phyloP scores from a whole-genome alignment of 169 alveolate species.

The Theileria sp. region DNA sequence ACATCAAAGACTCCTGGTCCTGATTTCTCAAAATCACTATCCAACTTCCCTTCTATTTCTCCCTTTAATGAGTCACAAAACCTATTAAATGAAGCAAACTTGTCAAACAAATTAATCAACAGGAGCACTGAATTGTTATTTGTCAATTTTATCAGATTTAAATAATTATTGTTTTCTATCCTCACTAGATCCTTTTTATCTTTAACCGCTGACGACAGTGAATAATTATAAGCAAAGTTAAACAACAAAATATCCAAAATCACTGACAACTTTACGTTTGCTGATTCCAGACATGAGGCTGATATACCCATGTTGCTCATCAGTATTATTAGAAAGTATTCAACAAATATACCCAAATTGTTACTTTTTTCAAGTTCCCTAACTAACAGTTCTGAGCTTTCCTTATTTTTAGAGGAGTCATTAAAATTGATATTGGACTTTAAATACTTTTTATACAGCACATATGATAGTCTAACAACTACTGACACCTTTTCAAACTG shows the following conservation, averaged over 20 bases:
- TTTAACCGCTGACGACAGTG: conserved; percentile 1
- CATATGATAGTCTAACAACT: conserved; percentile 39
- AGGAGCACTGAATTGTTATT: background rate
- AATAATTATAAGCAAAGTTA: conserved; percentile 36
- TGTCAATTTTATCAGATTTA: conserved; percentile 1
- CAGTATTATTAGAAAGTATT: conserved; percentile 39
- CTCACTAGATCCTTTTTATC: background rate
- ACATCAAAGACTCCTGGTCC: conserved; percentile 4
- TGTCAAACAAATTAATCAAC: background rate
- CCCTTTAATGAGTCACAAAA: background rate
- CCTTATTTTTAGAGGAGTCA: background rate
- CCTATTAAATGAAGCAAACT: background rate
- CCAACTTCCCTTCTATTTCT: background rate
- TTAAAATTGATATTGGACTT: background rate
- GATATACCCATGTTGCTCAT: conserved; percentile 28
- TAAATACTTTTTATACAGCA: background rate
- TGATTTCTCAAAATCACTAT: background rate
- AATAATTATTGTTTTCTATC: background rate
- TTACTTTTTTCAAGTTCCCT: background rate
- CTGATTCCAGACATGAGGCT: conserved; percentile 55
- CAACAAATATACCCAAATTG: background rate
- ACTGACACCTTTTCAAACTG: conserved; percentile 52
- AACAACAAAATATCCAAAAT: conserved; percentile 57
- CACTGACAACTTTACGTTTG: conserved; percentile 59
- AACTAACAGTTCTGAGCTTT: background rate